phyloP scores from a whole-genome alignment of 495 filamentous ascomycete genomes.

The Neurospora sp. region DNA sequence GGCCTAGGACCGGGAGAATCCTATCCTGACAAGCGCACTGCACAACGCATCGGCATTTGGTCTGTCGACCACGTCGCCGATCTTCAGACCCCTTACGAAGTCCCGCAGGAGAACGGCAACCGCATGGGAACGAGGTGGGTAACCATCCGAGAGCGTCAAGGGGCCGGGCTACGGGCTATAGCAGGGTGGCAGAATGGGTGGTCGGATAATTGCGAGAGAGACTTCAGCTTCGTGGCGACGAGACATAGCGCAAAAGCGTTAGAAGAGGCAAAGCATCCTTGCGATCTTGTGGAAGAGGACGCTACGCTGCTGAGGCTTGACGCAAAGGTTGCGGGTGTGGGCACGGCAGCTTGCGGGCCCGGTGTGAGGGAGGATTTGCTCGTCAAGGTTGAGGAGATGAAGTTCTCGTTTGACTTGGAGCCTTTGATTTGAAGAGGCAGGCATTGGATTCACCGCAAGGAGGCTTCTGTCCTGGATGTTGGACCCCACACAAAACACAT shows the following conservation, averaged over 20 bases:
- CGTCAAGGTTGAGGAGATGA: conserved; percentile 18
- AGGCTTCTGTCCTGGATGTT: background rate
- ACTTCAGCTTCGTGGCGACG: conserved; percentile 44
- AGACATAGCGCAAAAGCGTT: conserved; percentile 40
- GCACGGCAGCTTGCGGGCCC: conserved; percentile 54
- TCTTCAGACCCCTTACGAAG: conserved; percentile 49
- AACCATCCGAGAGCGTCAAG: conserved; percentile 15
- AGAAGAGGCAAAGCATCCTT: conserved; percentile 47
- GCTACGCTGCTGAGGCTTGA: conserved; percentile 49
- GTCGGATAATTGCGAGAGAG: conserved; percentile 8
- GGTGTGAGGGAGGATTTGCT: conserved; percentile 38
- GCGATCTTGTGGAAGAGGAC: conserved; percentile 42
- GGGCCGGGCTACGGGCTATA: conserved; percentile 1
- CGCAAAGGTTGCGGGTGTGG: conserved; percentile 44
- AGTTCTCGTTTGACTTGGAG: conserved; percentile 16
- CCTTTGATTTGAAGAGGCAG: background rate
- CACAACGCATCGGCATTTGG: conserved; percentile 45
- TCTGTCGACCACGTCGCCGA: conserved; percentile 27
- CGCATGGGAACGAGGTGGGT: conserved; percentile 50
- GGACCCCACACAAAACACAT: background rate
- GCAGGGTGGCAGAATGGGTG: conserved; percentile 4
- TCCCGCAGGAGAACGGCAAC: conserved; percentile 55
- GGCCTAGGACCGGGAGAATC: conserved; percentile 55
- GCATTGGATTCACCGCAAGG: background rate
- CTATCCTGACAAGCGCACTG: conserved; percentile 50